Conservation (phyloP, 176 grass and related monocot genomes). For the Hsuehochloa calcarea region DNA sequence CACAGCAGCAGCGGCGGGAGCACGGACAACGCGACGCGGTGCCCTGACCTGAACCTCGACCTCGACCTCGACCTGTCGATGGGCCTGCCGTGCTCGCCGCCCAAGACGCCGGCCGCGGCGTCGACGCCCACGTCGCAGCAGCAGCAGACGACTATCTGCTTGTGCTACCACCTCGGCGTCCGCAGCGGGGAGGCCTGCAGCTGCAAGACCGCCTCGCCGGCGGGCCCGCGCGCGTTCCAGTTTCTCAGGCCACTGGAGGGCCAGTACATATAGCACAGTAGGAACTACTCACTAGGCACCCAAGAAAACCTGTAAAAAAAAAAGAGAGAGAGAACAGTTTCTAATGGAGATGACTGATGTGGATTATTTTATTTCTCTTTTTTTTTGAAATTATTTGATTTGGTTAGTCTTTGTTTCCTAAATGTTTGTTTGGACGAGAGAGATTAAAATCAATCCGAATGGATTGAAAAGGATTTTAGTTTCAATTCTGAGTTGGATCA, state of each 20-base stretch:
- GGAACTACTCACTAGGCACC: background rate
- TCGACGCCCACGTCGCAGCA: constrained; percentile 31
- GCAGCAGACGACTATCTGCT: constrained; percentile 45
- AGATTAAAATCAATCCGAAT: no score
- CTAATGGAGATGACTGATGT: constrained; percentile 31
- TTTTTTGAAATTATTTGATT: background rate
- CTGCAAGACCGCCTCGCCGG: constrained; percentile 49
- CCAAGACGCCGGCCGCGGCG: constrained; percentile 40
- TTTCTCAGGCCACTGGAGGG: constrained; percentile 66
- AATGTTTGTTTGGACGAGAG: no score
- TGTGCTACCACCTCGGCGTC: constrained; percentile 76
- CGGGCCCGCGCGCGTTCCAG: constrained; percentile 41
- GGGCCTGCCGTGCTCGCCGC: constrained; percentile 53
- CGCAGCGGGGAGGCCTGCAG: constrained; percentile 50
- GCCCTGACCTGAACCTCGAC: constrained; percentile 85
- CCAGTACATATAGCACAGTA: constrained; percentile 62
- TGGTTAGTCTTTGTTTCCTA: background rate
- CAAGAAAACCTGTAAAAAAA: constrained; percentile 33
- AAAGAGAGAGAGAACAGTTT: constrained; percentile 2
- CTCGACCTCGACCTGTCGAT: constrained; percentile 87
- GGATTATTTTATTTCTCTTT: constrained; percentile 29
- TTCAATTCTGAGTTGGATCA: no score
- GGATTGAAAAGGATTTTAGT: no score
- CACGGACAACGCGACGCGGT: constrained; percentile 58
- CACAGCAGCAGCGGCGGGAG: constrained; percentile 63